A percentile compares a stretch with the other conserved stretches of the same genome.
Conservation (phyloP, 345 rosid genomes). For the Sonneratia caseolaris region DNA sequence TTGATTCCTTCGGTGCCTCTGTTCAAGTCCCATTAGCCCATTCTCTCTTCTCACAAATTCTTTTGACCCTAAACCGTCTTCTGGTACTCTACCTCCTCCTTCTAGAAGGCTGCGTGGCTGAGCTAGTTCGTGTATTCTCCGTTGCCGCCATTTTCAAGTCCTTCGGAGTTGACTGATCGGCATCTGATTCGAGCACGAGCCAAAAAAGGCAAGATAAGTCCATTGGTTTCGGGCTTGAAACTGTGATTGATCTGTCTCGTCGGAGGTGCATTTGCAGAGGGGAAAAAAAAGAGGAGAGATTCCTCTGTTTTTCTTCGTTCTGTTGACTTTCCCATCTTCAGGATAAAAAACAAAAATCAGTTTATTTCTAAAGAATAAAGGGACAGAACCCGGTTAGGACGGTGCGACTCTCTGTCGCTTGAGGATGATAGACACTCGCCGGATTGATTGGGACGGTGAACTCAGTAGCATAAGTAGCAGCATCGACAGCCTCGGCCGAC, state of each 20-base stretch:
- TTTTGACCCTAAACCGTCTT: too few relatives aligned
- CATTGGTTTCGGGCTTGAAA: background rate
- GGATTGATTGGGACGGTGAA: constrained; percentile 16
- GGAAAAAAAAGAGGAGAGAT: background rate
- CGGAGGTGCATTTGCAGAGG: background rate
- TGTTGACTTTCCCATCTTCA: constrained; percentile 1
- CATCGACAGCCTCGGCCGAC: constrained; percentile 60
- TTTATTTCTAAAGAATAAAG: constrained; percentile 3
- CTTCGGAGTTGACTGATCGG: background rate
- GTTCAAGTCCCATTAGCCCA: background rate
- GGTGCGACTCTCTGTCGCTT: background rate
- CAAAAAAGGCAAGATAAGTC: background rate
- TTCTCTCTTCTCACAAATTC: background rate
- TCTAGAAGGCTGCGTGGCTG: background rate
- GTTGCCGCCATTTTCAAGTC: background rate
- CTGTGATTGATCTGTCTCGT: background rate
- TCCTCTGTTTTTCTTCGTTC: background rate
- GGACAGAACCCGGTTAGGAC: background rate
- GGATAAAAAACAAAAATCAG: background rate
- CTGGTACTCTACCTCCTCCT: background rate
- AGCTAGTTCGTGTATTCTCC: background rate
- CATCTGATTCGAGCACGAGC: background rate
- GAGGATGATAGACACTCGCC: constrained; percentile 13
- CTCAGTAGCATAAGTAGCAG: constrained; percentile 46
- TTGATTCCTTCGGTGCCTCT: background rate